Base-by-base conservation (phyloP, 2,329 filamentous ascomycete genomes). In the Beauveria rudraprayagi region DNA sequence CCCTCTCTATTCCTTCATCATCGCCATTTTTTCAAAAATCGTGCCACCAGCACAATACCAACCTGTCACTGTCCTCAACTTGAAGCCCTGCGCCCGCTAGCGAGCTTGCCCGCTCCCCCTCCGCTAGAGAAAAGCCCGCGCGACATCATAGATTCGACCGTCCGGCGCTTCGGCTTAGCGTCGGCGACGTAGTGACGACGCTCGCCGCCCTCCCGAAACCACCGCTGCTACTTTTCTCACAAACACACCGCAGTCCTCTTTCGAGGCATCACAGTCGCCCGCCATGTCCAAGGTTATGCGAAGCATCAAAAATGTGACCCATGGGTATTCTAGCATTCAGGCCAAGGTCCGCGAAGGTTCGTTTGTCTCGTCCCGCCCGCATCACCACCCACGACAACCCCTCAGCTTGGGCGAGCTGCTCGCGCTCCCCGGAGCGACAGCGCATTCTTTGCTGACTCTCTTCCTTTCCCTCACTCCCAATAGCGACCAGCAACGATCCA, bases 221-320 rank as follows among this genome's bases (percentile, higher is more conserved):
- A 47, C 50, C 41, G 40, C 44, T 52, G 46, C 56, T 44, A 16
- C 41, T 22, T 50, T 51, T 47, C 11, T 26, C 55, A 34, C 44
- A 5, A 30, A 41, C 30, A 55, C 3, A 48, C 26, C 43, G 40
- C 37, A 43, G 43, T 56, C 53, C 50, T 61, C 60, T 56, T n/a
- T 28, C 43, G 53, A 56, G 53, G 54, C 54, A 58, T 22, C 37
- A 52, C 47, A 53, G 48, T 56, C 67, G 71, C 70, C 73, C 75
- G 73, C 56, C 72, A 99, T 99, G 94, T 97, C 93, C 63, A 95
- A 95, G 79, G 92, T 97, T 74, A 91, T 97, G 73, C 86, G 94
- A 77, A 96, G 91, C 74, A 92, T 97, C 71, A 97, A 97, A 81
- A 99, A 97, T 82, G 93, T 99, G 77, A 97, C 94, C 75, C 99